Conservation (phyloP, 1,284 basidiomycete species). For the Boletus semigastroideus region DNA sequence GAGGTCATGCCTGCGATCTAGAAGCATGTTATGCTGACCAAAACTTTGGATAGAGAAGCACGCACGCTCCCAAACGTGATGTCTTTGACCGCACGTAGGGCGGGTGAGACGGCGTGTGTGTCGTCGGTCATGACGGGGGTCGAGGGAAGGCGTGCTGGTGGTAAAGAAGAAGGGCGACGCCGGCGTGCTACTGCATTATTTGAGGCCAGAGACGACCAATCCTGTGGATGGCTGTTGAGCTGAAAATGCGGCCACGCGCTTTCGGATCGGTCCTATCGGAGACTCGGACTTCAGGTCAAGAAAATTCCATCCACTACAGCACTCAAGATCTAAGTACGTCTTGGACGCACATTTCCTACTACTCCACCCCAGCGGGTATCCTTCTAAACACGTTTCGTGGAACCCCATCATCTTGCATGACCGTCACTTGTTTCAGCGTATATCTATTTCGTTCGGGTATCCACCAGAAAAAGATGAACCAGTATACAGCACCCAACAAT, state of each 20-base stretch:
- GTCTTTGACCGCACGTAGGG: conserved; percentile 41
- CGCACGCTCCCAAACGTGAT: conserved; percentile 53
- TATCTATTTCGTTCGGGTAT: conserved; percentile 53
- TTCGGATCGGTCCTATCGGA: conserved; percentile 7
- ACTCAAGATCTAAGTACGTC: background rate
- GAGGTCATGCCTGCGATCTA: conserved; percentile 74
- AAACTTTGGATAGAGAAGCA: background rate
- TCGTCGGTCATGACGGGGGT: conserved; percentile 23
- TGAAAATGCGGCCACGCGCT: conserved; percentile 15
- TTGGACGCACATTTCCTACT: background rate
- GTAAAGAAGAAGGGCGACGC: conserved; percentile 1
- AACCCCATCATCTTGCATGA: conserved; percentile 55
- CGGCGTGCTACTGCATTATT: conserved; percentile 28
- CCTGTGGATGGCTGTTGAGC: conserved; percentile 23
- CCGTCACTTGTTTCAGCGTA: conserved; percentile 45
- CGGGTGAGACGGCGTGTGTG: conserved; percentile 21
- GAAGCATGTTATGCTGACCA: conserved; percentile 1
- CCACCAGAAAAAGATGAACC: conserved; percentile 57
- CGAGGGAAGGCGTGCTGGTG: background rate
- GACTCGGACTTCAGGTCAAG: conserved; percentile 14
- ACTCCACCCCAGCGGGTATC: conserved; percentile 10
- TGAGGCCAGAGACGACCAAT: conserved; percentile 18
- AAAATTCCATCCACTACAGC: background rate
- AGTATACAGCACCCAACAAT: conserved; percentile 54
- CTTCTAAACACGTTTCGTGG: conserved; percentile 41